Base-by-base conservation (phyloP, 2,329 filamentous ascomycete species). In the Blastomyces silverae region DNA sequence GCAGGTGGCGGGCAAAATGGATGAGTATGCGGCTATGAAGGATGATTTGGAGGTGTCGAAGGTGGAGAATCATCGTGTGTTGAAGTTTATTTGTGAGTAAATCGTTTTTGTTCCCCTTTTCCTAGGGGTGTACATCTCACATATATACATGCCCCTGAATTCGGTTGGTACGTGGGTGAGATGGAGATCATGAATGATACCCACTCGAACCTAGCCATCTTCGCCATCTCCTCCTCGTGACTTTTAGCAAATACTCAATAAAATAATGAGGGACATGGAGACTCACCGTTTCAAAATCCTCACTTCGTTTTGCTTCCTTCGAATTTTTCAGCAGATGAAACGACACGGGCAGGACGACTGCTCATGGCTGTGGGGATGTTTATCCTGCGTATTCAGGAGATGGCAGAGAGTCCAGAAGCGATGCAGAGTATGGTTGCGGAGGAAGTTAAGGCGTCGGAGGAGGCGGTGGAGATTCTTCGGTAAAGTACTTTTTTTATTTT, bases 351-450 rank as follows among this genome's bases (percentile, higher is more conserved):
- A 13, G 56, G 56, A 25, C 17, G 37, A 42, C 37, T 59, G 17
- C 56, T 59, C 42, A 59, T 59, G 56, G 31, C n/a, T 20, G 56
- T 59, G 20, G 56, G 56, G 3, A 42, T 13, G 3, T 59, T 11
- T 37, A 44, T 59, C 44, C 37, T 59, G 3, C 56, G 37, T 7
- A 59, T 59, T 13, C 37, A 59, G 37, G 56, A 59, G 37, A 39
- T 44, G 56, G 34, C 56, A 3, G 56, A 44, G n/a, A 20, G n/a
- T 22, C 56, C 56, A 3, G 37, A 28, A 20, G n/a, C 42, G 37
- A 59, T 59, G 56, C 37, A 25, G 11, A 59, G 13, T 3, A 39
- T 59, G 56, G n/a, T 59, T 39, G 56, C 37, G 37, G 56, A 5
- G 31, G 56, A 59, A 17, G 56, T 59, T 22, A 8, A 5, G 42